Conservation (phyloP, 2,329 filamentous ascomycete species). For the Trichoderma lentiforme region DNA sequence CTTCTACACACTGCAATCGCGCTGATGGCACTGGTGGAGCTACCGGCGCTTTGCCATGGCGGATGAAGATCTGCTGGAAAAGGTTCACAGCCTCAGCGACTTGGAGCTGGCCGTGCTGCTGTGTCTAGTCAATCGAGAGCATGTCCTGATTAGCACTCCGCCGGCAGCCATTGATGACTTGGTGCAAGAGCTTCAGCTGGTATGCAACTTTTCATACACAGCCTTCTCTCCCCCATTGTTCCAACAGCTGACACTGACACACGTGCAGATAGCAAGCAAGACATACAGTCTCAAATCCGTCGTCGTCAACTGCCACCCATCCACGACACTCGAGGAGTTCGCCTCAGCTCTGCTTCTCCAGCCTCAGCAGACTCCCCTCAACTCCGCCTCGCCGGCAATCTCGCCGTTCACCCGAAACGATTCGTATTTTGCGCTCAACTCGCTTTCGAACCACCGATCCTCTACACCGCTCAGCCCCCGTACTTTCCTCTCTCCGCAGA, state of each 20-base stretch:
- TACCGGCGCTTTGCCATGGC: constrained; percentile 48
- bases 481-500: constrained; percentile 36
- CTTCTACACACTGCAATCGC: not conserved
- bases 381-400: constrained; percentile 24
- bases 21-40: constrained; percentile 29
- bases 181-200: constrained; percentile 70
- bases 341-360: constrained; percentile 62
- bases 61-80: constrained; percentile 59
- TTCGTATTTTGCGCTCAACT: constrained; percentile 32
- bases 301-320: constrained; percentile 67
- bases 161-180: constrained; percentile 61
- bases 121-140: constrained; percentile 75
- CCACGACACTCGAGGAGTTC: constrained; percentile 80
- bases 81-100: constrained; percentile 77
- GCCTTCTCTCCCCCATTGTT: not conserved
- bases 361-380: constrained; percentile 23
- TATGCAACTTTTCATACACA: constrained; percentile 30
- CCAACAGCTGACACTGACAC: not conserved
- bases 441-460: constrained; percentile 31
- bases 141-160: constrained; percentile 82
- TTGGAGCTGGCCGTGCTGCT: constrained; percentile 83
- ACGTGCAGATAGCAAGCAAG: constrained; percentile 58
- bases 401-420: constrained; percentile 28
- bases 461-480: constrained; percentile 29
- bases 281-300: constrained; percentile 70